Percentiles rank a stretch among this genome's conserved stretches.
These are phyloP conservation scores for Paraphaeosphaeria minitans DNA, from an alignment of 2,329 filamentous ascomycete genomes.

Conservation along the genomic window DNA sequence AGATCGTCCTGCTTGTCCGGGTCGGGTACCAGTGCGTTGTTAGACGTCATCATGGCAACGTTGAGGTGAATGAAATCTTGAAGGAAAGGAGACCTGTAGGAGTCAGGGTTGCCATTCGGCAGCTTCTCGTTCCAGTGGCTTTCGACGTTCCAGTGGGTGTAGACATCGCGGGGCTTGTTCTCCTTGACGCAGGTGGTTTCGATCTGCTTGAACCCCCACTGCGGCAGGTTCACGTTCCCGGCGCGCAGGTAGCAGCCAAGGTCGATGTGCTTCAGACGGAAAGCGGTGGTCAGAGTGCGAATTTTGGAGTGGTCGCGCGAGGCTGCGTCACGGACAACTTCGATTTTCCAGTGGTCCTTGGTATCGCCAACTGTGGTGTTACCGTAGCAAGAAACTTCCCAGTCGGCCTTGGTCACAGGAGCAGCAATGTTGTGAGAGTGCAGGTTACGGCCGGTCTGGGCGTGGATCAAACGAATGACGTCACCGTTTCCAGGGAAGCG, in stretches of 20 bases:
- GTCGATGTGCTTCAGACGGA: slow-evolving; percentile 81
- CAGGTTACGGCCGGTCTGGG: slow-evolving; percentile 93
- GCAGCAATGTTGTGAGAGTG: slow-evolving; percentile 92
- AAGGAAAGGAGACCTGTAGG: slow-evolving; percentile 95
- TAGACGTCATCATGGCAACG: slow-evolving; percentile 99
- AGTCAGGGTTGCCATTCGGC: slow-evolving; percentile 83
- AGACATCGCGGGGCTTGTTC: slow-evolving; percentile 89
- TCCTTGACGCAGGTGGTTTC: slow-evolving; percentile 94
- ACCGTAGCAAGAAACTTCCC: slow-evolving; percentile 94
- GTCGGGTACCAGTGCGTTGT: slow-evolving; percentile 96
- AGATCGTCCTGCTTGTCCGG: slow-evolving; percentile 99
- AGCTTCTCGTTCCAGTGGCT: slow-evolving; percentile 92
- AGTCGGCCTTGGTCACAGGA: slow-evolving; percentile 84
- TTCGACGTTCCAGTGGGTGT: slow-evolving; percentile 99
- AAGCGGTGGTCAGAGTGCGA: slow-evolving; percentile 89
- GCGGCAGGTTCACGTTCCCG: slow-evolving; percentile 92
- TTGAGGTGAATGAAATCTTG: slow-evolving; percentile 98
- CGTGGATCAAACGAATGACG: slow-evolving; percentile 85
- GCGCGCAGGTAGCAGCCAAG: slow-evolving; percentile 94
- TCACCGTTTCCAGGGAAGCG: slow-evolving; percentile 78
- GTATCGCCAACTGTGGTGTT: slow-evolving; percentile 95
- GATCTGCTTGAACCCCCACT: slow-evolving; percentile 99
- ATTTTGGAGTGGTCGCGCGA: slow-evolving; percentile 84
- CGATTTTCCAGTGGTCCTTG: slow-evolving; percentile 96
- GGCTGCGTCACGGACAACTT: slow-evolving; percentile 87